Conservation (phyloP, 2,329 filamentous ascomycete genomes). For the Dactylellina sp. region DNA sequence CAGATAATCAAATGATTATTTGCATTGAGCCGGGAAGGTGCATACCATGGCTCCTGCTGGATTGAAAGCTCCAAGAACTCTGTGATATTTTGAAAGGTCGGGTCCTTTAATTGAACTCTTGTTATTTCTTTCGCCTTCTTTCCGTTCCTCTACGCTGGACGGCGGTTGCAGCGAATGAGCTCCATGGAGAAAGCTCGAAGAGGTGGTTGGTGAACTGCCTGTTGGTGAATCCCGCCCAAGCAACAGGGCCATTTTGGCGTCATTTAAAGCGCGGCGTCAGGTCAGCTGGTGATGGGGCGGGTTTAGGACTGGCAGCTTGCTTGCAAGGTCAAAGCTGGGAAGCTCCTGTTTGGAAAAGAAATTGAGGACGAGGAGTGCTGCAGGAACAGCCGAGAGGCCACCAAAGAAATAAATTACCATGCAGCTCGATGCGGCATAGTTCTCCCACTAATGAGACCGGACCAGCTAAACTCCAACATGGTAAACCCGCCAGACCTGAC, state of each 20-base stretch:
- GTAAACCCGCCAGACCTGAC: too few species aligned
- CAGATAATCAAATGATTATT: slow-evolving; percentile 51
- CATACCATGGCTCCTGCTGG: slow-evolving; percentile 9
- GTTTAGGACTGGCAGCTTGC: slow-evolving; percentile 21
- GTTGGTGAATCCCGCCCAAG: slow-evolving; percentile 25
- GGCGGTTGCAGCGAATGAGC: slow-evolving; percentile 8
- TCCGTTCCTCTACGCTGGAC: slow-evolving; percentile 11
- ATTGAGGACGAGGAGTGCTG: slow-evolving; percentile 52
- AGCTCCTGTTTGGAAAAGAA: slow-evolving; percentile 30
- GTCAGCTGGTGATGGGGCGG: slow-evolving; percentile 28
- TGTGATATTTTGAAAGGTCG: slow-evolving; percentile 1
- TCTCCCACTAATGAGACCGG: background rate
- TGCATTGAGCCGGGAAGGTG: slow-evolving; percentile 43
- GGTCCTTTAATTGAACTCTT: background rate
- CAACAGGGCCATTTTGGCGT: slow-evolving; percentile 56
- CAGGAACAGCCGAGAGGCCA: slow-evolving; percentile 55
- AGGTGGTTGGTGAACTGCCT: slow-evolving; percentile 30
- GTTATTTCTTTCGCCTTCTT: background rate
- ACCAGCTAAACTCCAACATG: slow-evolving; percentile 23
- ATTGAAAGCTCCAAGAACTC: slow-evolving; percentile 8
- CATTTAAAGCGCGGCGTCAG: slow-evolving; percentile 39
- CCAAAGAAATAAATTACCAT: slow-evolving; percentile 34
- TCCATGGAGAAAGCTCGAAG: slow-evolving; percentile 23
- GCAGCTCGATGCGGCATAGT: slow-evolving; percentile 53
- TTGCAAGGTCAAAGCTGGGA: slow-evolving; percentile 23